Conservation (phyloP, 2,329 filamentous ascomycete genomes). For the Scopulariopsis brevicaulis region DNA sequence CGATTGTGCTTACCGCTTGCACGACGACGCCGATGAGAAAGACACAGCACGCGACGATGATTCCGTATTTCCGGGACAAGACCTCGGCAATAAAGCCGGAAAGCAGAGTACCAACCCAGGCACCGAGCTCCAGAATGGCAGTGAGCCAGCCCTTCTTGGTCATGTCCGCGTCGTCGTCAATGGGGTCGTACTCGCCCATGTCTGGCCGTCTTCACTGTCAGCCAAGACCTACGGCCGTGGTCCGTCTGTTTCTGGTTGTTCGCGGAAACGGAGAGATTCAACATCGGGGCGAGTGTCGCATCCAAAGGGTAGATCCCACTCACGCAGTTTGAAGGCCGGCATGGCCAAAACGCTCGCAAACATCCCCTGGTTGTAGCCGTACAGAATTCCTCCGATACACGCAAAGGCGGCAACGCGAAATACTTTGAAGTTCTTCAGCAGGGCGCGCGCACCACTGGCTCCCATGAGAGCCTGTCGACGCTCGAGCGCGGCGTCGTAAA, state of each 20-base stretch:
- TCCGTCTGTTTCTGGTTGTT: not conserved
- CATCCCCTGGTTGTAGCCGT: slow-evolving; percentile 69
- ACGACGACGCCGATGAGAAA: slow-evolving; percentile 49
- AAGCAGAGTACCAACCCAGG: slow-evolving; percentile 63
- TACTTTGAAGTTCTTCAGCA: slow-evolving; percentile 49
- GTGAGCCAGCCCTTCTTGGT: slow-evolving; percentile 49
- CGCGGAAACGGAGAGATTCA: not conserved
- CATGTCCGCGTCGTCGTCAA: slow-evolving; percentile 29
- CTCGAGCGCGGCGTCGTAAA: slow-evolving; percentile 23
- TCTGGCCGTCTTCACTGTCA: slow-evolving; percentile 20
- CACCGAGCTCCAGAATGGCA: slow-evolving; percentile 63
- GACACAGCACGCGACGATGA: slow-evolving; percentile 57
- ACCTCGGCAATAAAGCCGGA: slow-evolving; percentile 63
- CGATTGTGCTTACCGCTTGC: slow-evolving; percentile 34
- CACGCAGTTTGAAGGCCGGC: slow-evolving; percentile 38
- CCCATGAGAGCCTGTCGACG: slow-evolving; percentile 43
- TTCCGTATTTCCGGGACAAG: slow-evolving; percentile 56
- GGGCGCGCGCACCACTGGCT: slow-evolving; percentile 34
- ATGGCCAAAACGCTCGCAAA: slow-evolving; percentile 59
- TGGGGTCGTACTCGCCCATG: slow-evolving; percentile 41
- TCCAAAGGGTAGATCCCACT: slow-evolving; percentile 14
- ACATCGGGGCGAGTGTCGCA: not conserved
- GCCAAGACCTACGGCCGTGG: not conserved
- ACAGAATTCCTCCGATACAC: slow-evolving; percentile 49
- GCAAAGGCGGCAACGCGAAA: slow-evolving; percentile 51